Evolutionary conservation across 129 eudicot genomes (phyloP).

Genomic region (Logfia minima): DNA sequence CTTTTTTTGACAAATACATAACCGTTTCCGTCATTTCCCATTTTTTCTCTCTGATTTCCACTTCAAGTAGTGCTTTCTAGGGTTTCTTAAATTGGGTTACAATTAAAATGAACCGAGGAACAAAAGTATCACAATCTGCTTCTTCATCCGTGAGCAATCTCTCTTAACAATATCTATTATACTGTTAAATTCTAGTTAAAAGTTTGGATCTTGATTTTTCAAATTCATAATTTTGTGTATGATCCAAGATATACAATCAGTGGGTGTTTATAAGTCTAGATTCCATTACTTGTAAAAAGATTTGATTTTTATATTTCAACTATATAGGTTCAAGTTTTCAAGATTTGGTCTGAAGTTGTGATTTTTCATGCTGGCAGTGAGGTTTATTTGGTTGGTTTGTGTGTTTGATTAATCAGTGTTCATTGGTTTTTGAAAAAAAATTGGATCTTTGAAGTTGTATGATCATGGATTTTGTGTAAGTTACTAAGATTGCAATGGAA

Average conservation of each 20-base stretch:
- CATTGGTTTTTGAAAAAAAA: neutral
- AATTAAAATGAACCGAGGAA: slow-evolving; percentile 26
- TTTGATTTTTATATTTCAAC: slow-evolving; percentile 3
- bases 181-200: neutral
- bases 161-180: slow-evolving; percentile 12
- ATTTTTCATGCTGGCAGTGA: slow-evolving; percentile 10
- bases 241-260: slow-evolving; percentile 24
- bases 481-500: slow-evolving; percentile 21
- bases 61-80: slow-evolving; percentile 28
- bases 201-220: slow-evolving; percentile 15
- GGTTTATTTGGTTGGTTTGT: slow-evolving; percentile 20
- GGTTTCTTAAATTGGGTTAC: slow-evolving; percentile 37
- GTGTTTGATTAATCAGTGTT: neutral
- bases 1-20: neutral
- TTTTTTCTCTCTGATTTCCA: slow-evolving; percentile 17
- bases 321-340: slow-evolving; percentile 9
- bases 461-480: slow-evolving; percentile 27
- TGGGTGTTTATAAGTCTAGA: neutral
- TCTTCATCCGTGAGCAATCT: slow-evolving; percentile 32
- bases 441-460: slow-evolving; percentile 27
- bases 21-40: slow-evolving; percentile 6
- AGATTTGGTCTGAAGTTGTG: slow-evolving; percentile 17
- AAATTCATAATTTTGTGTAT: slow-evolving; percentile 16
- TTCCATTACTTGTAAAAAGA: slow-evolving; percentile 12
- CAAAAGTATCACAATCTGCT: slow-evolving; percentile 25